Evolutionary conservation across 345 rosid genomes (phyloP), one percentile per base, ranked within the genome.

Genomic region (Populus davidiana): DNA sequence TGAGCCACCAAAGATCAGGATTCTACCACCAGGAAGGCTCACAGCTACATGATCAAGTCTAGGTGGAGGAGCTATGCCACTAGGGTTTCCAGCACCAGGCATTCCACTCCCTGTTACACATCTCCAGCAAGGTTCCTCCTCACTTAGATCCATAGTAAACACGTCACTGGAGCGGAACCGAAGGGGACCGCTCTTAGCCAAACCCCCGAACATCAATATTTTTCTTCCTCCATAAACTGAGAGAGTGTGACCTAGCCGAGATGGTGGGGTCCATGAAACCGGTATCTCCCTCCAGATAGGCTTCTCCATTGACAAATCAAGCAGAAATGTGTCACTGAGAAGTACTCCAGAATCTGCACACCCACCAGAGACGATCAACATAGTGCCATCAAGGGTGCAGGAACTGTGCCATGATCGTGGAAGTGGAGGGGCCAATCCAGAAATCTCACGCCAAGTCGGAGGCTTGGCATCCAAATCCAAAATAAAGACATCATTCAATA

Each of bases 401-500:
- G 98, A 93, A 80, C 97, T 93, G 78, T 93, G 95, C 98, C 98
- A 93, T 59, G 97, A 90, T 79, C 98, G 85, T 36, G 97, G 97
- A 69, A 93, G 88, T 23, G 95, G 97, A 5, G 97, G 98, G 2
- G 98, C 97, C 81, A 92, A 79, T 59, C 97, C 95, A 13, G 94
- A 90, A 67, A 93, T 90, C 83, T 92, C 98, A 29, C 93, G 92
- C 98, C 98, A 92, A 29, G 91, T 87, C 33, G 93, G 98, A 71
- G 91, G 90, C 84, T 90, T 92, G 33, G 94, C 94, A 81, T 92
- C 97, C 86, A 94, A 87, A 83, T 94, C 88, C 84, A 94, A 76
- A 47, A 94, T 86, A 73, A 94, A 92, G 52, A 94, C 95, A 78
- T 94, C 97, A 79, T 93, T 94, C 20, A 94, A 88, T 71, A 94